Evolutionary conservation across 2,329 filamentous ascomycete genomes (phyloP), one percentile per base, ranked within the genome.

Genomic region (Aspergillus awamori): DNA sequence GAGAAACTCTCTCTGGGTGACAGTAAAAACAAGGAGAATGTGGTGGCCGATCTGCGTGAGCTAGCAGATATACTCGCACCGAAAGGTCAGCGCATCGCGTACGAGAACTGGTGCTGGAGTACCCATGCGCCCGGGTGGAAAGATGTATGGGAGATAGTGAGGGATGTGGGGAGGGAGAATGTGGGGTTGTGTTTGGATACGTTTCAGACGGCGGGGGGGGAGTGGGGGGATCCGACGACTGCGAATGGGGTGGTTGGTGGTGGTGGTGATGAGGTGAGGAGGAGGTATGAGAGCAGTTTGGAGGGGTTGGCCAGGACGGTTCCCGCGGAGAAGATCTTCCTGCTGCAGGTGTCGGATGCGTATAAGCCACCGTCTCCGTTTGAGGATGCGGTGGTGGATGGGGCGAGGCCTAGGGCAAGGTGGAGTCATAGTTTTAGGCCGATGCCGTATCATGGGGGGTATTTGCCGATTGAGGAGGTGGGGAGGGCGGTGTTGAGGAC

Each of bases 101-200:
- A 93, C 67, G 90, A 93, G 76, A 92, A 93, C 70, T 93, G 89
- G 89, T 92, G 89, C 75, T 93, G 90, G 90, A 87, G 87, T 0
- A 91, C 89, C 0, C 84, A 87, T 53, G 88, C 89, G 0, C 84
- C 87, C 0, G 81, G 78, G 1, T 94, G 90, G 90, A 84, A 83
- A 64, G 82, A 87, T 53, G 87, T 88, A 0, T 93, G 89, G 88
- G 77, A 84, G 2, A 87, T 93, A 11, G 87, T 91, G 4, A 70
- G 83, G 63, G 80, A 80, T 48, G 88, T 87, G 2, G 77, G 90
- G 65, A 76, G 87, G 2, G 79, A 82, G 0, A 93, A 93, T 63
- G 80, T 92, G 10, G 90, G 90, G 0, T 78, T 93, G 0, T 93
- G 90, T 66, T 82, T 94, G 1, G 90, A 94, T 67, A 93, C 89